Conservation (phyloP, 2,329 filamentous ascomycete genomes). For the Diplodia scrobiculata region DNA sequence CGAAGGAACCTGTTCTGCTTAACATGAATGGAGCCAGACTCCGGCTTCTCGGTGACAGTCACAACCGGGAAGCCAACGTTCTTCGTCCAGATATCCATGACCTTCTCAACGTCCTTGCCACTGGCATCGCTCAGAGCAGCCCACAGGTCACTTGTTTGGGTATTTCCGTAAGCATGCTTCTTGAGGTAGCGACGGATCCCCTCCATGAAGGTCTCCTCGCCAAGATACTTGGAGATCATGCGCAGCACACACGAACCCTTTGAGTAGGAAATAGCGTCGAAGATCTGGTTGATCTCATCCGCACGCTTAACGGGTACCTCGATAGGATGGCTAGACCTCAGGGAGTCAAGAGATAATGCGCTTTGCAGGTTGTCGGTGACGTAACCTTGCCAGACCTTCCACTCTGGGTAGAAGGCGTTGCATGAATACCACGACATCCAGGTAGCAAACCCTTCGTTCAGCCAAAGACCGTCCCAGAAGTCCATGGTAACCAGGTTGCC, state of each 20-base stretch:
- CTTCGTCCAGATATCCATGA: constrained; percentile 98
- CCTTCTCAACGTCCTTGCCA: constrained; percentile 83
- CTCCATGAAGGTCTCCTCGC: constrained; percentile 89
- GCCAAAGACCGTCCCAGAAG: constrained; percentile 97
- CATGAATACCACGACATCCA: constrained; percentile 95
- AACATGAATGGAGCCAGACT: constrained; percentile 72
- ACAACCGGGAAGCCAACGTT: constrained; percentile 92
- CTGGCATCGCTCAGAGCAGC: constrained; percentile 82
- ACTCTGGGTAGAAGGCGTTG: constrained; percentile 94
- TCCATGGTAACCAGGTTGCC: constrained; percentile 98
- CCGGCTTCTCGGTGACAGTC: constrained; percentile 74
- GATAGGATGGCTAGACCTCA: constrained; percentile 93
- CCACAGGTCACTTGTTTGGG: constrained; percentile 88
- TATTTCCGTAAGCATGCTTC: constrained; percentile 97
- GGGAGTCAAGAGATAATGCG: constrained; percentile 81
- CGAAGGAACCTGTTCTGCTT: constrained; percentile 95
- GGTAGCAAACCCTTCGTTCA: constrained; percentile 90
- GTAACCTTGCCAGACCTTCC: constrained; percentile 97
- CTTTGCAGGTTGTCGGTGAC: constrained; percentile 90
- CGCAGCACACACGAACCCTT: constrained; percentile 94
- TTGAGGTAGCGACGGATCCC: constrained; percentile 88
- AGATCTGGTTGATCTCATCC: constrained; percentile 97
- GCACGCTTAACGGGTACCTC: constrained; percentile 94
- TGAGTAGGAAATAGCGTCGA: constrained; percentile 95
- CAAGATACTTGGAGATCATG: constrained; percentile 95